Evolutionary conservation across 1,139 yeast species (phyloP).

Genomic region (Hansenula sp.): DNA sequence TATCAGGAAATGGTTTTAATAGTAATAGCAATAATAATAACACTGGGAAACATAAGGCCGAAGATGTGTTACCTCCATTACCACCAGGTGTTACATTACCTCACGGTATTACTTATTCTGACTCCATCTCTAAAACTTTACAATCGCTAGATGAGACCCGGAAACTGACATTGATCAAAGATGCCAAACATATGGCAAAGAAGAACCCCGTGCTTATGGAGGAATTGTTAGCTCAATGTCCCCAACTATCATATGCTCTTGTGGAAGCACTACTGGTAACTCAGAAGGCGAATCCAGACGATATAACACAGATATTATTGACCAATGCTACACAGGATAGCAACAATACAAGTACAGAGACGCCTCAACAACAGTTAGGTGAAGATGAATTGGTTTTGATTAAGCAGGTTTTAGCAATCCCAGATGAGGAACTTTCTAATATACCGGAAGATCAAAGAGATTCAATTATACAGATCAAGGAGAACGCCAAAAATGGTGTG

Average conservation of each 20-base stretch:
- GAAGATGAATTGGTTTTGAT: conserved; percentile 50
- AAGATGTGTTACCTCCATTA: conserved; percentile 33
- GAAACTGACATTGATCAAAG: conserved; percentile 51
- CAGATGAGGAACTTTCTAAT: conserved; percentile 58
- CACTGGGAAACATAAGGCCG: conserved; percentile 14
- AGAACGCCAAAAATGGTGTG: conserved; percentile 42
- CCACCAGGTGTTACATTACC: conserved; percentile 48
- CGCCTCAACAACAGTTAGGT: conserved; percentile 38
- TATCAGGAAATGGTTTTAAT: conserved; percentile 9
- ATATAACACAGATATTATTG: conserved; percentile 26
- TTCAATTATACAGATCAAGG: conserved; percentile 35
- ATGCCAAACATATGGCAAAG: conserved; percentile 60
- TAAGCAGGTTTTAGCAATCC: conserved; percentile 52
- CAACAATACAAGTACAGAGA: too few species aligned
- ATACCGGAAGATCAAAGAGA: conserved; percentile 57
- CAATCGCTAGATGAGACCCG: conserved; percentile 55
- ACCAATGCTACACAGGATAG: conserved; percentile 8
- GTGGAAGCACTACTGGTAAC: conserved; percentile 70
- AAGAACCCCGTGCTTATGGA: conserved; percentile 63
- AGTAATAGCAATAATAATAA: conserved; percentile 13
- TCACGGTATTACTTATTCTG: conserved; percentile 46
- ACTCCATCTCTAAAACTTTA: conserved; percentile 57
- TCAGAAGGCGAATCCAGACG: conserved; percentile 27
- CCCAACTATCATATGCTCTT: conserved; percentile 77
- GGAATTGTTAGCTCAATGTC: conserved; percentile 61